A percentile compares a stretch with the other conserved stretches of the same genome.
Evolutionary conservation across 2,329 filamentous ascomycete genomes (phyloP).

Genomic region (Sporothrix pallida): DNA sequence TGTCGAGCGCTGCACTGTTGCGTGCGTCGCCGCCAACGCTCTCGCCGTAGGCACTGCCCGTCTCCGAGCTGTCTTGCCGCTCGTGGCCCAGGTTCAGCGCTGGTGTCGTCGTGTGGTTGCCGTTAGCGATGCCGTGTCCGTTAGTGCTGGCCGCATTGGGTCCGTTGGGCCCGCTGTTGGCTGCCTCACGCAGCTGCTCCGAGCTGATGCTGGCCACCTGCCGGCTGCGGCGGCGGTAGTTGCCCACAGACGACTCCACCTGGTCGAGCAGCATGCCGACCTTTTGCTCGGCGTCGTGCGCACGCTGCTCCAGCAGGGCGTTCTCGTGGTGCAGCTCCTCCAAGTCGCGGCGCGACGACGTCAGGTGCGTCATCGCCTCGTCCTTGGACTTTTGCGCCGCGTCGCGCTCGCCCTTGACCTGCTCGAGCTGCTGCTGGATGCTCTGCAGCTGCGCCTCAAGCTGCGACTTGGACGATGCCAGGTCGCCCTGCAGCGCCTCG

Average conservation of each 20-base stretch:
- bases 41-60: constrained; percentile 66
- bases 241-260: constrained; percentile 91
- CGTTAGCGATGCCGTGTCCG: constrained; percentile 47
- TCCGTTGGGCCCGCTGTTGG: constrained; percentile 32
- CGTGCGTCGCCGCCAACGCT: constrained; percentile 59
- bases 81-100: constrained; percentile 44
- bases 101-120: constrained; percentile 29
- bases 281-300: constrained; percentile 88
- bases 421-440: constrained; percentile 72
- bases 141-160: constrained; percentile 35
- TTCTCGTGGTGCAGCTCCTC: constrained; percentile 87
- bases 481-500: constrained; percentile 69
- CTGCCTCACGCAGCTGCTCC: constrained; percentile 51
- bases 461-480: constrained; percentile 67
- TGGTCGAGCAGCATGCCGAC: constrained; percentile 93
- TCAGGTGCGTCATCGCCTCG: constrained; percentile 62
- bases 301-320: constrained; percentile 77
- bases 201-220: constrained; percentile 60
- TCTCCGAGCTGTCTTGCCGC: constrained; percentile 63
- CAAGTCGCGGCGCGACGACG: constrained; percentile 68
- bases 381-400: constrained; percentile 62
- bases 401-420: constrained; percentile 72
- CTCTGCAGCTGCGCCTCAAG: constrained; percentile 74
- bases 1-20: constrained; percentile 78
- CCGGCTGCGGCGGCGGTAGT: constrained; percentile 81